phyloP scores from a whole-genome alignment of 2,329 filamentous ascomycete species.

The Xylariales sp. region DNA sequence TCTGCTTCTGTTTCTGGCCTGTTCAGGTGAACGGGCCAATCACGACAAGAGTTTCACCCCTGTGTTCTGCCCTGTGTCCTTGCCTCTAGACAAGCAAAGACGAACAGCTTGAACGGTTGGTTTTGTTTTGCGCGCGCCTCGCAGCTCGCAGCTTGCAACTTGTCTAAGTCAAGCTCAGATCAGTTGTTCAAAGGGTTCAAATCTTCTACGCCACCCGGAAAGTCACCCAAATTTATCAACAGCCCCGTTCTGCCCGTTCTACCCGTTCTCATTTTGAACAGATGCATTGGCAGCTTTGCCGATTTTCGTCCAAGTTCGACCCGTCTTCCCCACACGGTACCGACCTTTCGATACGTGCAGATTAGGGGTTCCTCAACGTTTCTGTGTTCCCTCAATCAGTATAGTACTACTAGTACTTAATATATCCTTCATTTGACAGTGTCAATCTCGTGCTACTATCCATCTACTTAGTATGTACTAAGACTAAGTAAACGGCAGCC shows the following conservation, averaged over 20 bases:
- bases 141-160: not conserved
- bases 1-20: not conserved
- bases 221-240: conserved; percentile 7
- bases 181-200: too few species aligned
- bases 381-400: conserved; percentile 23
- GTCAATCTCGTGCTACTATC: not conserved
- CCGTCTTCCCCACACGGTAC: conserved; percentile 22
- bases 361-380: conserved; percentile 35
- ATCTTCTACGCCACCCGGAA: not conserved
- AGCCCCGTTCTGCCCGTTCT: conserved; percentile 4
- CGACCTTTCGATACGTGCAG: conserved; percentile 4
- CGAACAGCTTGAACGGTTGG: too few species aligned
- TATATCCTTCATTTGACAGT: not conserved
- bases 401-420: too few species aligned
- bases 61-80: not conserved
- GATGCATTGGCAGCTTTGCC: conserved; percentile 5
- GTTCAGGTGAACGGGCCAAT: conserved; percentile 19
- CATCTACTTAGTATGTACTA: too few species aligned
- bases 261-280: conserved; percentile 16
- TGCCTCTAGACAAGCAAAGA: conserved; percentile 8
- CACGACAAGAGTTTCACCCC: conserved; percentile 13
- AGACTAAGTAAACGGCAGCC: not conserved
- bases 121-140: conserved; percentile 28
- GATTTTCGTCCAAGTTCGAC: not conserved
- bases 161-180: too few species aligned